phyloP scores from a whole-genome alignment of 305 asterid species.

The Fraxinus dipetala region DNA sequence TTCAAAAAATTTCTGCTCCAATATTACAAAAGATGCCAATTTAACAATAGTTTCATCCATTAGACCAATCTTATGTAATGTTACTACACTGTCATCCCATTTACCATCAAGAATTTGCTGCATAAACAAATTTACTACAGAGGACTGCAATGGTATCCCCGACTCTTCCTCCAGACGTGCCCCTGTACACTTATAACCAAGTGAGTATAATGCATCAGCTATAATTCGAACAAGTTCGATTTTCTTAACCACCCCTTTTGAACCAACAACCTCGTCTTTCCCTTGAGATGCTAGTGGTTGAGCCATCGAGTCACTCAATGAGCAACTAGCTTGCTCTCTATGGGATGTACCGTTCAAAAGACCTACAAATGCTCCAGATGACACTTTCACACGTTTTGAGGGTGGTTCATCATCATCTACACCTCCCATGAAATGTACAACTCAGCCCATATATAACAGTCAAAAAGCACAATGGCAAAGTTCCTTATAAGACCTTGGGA shows the following conservation, averaged over 20 bases:
- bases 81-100: slow-evolving; percentile 76
- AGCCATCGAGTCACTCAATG: slow-evolving; percentile 66
- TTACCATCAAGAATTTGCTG: slow-evolving; percentile 76
- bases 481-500: slow-evolving; percentile 20
- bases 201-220: slow-evolving; percentile 79
- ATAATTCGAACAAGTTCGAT: slow-evolving; percentile 75
- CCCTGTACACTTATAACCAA: slow-evolving; percentile 71
- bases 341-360: slow-evolving; percentile 42
- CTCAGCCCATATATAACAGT: slow-evolving; percentile 68
- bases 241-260: slow-evolving; percentile 70
- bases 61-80: slow-evolving; percentile 50
- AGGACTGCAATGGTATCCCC: slow-evolving; percentile 62
- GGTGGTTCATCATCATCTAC: slow-evolving; percentile 75
- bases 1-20: slow-evolving; percentile 89
- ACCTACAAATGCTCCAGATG: slow-evolving; percentile 47
- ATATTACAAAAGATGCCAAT: slow-evolving; percentile 70
- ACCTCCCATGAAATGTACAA: slow-evolving; percentile 79
- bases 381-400: slow-evolving; percentile 78
- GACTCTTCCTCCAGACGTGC: slow-evolving; percentile 76
- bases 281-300: slow-evolving; percentile 57
- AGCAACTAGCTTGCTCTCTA: slow-evolving; percentile 57
- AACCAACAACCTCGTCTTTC: slow-evolving; percentile 71
- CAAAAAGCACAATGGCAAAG: slow-evolving; percentile 25
- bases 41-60: slow-evolving; percentile 55
- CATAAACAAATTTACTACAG: slow-evolving; percentile 52